phyloP scores from a whole-genome alignment of 192 early-diverging fungal genomes.

The Obelidium mucronatum region DNA sequence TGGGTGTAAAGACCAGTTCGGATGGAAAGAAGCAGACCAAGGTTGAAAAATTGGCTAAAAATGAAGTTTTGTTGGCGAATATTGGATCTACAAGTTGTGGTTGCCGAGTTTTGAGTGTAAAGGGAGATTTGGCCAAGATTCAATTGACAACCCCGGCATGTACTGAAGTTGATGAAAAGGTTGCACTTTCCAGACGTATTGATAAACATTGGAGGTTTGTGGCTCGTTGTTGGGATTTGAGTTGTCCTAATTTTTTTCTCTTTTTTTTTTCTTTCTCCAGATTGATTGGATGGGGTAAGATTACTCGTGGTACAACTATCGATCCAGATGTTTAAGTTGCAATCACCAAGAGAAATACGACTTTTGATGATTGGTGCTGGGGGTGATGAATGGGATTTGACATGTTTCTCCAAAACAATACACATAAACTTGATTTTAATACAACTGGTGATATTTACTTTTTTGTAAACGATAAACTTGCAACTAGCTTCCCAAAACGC shows the following conservation, averaged over 20 bases:
- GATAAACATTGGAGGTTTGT: constrained; percentile 96
- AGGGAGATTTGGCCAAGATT: constrained; percentile 95
- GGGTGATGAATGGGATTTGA: not conserved
- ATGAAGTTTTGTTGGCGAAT: constrained; percentile 95
- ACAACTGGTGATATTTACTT: not conserved
- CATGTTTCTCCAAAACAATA: not conserved
- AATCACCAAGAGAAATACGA: too few species aligned
- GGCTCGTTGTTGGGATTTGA: too few species aligned
- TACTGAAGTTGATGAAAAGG: constrained; percentile 95
- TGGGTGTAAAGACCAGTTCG: constrained; percentile 86
- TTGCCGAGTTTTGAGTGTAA: constrained; percentile 93
- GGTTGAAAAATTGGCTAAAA: constrained; percentile 90
- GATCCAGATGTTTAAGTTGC: constrained; percentile 51
- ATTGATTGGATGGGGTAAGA: constrained; percentile 98
- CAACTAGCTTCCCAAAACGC: too few species aligned
- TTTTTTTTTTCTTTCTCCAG: constrained; percentile 48
- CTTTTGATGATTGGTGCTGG: too few species aligned
- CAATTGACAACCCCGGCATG: constrained; percentile 88
- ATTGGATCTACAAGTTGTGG: constrained; percentile 96
- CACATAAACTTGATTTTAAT: not conserved
- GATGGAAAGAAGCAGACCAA: constrained; percentile 99
- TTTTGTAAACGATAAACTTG: not conserved
- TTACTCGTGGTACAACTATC: constrained; percentile 83
- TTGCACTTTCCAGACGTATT: constrained; percentile 94
- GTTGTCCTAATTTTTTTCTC: constrained; percentile 18